Conservation (phyloP, 2,329 filamentous ascomycete genomes). For the Ascochyta fabae region DNA sequence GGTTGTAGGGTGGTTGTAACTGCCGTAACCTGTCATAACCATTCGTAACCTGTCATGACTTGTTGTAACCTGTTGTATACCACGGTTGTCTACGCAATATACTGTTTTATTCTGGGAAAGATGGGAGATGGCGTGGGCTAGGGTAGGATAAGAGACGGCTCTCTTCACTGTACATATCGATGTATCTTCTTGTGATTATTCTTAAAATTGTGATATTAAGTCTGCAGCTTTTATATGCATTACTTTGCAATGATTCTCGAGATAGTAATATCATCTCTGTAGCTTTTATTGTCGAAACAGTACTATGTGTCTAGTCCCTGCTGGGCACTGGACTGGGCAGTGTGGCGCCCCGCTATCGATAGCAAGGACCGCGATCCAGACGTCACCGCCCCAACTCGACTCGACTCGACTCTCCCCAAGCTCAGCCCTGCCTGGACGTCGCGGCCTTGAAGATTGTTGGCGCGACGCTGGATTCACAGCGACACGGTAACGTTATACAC, state of each 20-base stretch:
- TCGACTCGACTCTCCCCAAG: constrained; percentile 7
- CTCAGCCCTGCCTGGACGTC: not conserved
- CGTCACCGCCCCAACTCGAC: not conserved
- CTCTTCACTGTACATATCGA: constrained; percentile 15
- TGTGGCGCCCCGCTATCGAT: constrained; percentile 8
- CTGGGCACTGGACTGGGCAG: not conserved
- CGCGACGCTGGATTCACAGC: not conserved
- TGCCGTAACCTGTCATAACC: not conserved
- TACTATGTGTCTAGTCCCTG: too few species aligned
- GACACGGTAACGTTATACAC: not conserved
- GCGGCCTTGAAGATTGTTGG: not conserved
- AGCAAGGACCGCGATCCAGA: not conserved
- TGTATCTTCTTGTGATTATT: too few species aligned
- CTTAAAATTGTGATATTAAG: too few species aligned
- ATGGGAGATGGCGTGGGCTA: not conserved
- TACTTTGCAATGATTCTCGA: too few species aligned
- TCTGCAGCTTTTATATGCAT: too few species aligned
- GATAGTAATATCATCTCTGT: too few species aligned
- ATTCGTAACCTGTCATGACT: too few species aligned
- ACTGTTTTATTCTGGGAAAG: too few species aligned
- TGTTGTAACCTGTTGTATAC: constrained; percentile 1
- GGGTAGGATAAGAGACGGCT: constrained; percentile 11
- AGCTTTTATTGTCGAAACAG: too few species aligned
- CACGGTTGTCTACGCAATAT: not conserved
- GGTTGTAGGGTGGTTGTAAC: constrained; percentile 1